Base-by-base conservation (phyloP, 73 alveolate species). In the Symbiodinium pilosum region DNA sequence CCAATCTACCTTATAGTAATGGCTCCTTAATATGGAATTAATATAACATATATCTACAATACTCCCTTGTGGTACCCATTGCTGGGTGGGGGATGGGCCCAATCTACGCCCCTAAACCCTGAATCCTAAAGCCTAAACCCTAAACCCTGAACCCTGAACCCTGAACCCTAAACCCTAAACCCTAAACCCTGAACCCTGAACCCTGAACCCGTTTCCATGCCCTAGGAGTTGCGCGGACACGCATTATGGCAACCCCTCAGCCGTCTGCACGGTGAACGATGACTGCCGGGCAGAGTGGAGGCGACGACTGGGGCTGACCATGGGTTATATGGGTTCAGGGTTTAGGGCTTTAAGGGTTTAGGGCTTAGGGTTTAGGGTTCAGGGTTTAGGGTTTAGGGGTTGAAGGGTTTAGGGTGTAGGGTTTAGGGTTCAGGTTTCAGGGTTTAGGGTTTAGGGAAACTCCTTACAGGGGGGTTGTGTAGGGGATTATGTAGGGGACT, bases 201-300 rank as follows among this genome's bases (percentile, higher is more conserved):
- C 21, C 59, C 59, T 47, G 14, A 47, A 47, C 59, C 59, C 59
- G 6, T 14, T 47, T 47, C 59, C 6, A 47, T 2, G 51, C 28
- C 64, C 38, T 5, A 87, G 94, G 94, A 73, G 94, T 18, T 87
- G 94, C 21, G 94, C 94, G 16, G 94, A 87, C 84, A 87, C 94
- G 24, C 94, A 87, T 84, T 87, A 54, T 59, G 94, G 94, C 11
- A 54, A 43, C 42, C 84, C 94, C 26, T 47, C n/a, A 42, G 84
- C 94, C 56, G 36, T 32, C 64, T 87, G 94, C 43, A 40, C 26
- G 64, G 94, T 87, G 85, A 87, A 87, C n/a, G 94, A 87, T 59
- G 64, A 87, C 56, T 87, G 94, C 43, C 73, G 40, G 42, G 94
- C 94, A 36, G 94, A 87, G 75, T 87, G 94, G 94, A 52, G 94